Evolutionary conservation across 176 grass and related monocot genomes (phyloP), one percentile per base, ranked within the genome.

Genomic region (Triticum turgidum): DNA sequence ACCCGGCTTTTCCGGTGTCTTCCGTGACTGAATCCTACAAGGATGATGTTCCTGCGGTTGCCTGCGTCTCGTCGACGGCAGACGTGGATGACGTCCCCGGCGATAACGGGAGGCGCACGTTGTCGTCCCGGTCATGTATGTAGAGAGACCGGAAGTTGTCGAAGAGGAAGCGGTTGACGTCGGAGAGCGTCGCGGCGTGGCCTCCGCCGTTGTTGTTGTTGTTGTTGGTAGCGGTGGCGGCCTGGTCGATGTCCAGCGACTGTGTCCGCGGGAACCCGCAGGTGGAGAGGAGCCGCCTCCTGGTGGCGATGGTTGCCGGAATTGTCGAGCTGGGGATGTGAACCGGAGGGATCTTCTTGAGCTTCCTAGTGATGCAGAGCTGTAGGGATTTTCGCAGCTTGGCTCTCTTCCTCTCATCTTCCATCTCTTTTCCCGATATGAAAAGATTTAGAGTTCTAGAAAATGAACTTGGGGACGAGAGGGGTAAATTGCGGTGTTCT

Each of bases 61-160:
- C 58, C 35, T 27, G 38, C 30, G 54, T 69, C 32, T 47, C 82
- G 1, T 89, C 14, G 29, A 24, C 20, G 21, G 33, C n/a, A 3
- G 84, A 84, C 11, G 78, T 76, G 17, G 65, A 82, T 25, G 51
- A 6, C 15, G 86, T 71, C 56, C 85, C 67, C 2, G 79, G 38
- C 3, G 76, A 84, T 7, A 80, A 85, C 5, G 68, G 61, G 49
- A 62, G 11, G 29, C 77, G 0, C 3, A 14, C 6, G 20, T 61
- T 8, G 24, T 58, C 14, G 56, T 52, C 39, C 9, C 38, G 61
- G 77, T 87, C 89, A 17, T 85, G 77, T 65, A 82, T 80, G 76
- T 91, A 96, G 65, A 98, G 93, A 17, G 96, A 94, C 15, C 76
- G 82, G 72, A 98, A 96, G 80, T 96, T 98, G 42, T 96, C 90